These are phyloP conservation scores for Phytophthora tubulina DNA, from an alignment of 352 stramenopile genomes.

Conservation along the genomic window DNA sequence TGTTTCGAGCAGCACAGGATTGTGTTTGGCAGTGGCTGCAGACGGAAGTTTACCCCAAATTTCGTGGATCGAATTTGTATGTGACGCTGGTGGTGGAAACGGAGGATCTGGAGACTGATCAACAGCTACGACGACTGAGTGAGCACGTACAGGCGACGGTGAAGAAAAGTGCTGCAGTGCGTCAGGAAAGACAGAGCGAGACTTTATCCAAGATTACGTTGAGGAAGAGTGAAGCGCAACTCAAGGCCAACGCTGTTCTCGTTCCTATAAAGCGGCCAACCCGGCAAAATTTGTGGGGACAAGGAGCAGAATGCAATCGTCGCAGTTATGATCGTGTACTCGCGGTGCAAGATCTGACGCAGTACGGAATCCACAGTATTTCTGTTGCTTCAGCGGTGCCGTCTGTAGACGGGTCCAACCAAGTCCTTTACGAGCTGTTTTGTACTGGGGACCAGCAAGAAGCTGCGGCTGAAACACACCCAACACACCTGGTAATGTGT, in stretches of 20 bases:
- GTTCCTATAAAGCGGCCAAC: conserved; percentile 27
- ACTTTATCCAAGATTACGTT: conserved; percentile 15
- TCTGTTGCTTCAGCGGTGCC: conserved; percentile 31
- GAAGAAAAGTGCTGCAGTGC: conserved; percentile 50
- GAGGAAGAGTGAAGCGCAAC: conserved; percentile 32
- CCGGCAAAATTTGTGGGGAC: conserved; percentile 12
- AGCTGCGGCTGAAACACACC: conserved; percentile 21
- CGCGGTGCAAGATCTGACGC: conserved; percentile 21
- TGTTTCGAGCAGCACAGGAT: conserved; percentile 81
- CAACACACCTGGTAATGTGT: conserved; percentile 38
- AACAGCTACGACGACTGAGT: conserved; percentile 67
- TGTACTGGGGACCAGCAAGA: conserved; percentile 31
- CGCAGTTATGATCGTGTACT: conserved; percentile 23
- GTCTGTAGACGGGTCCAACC: not conserved
- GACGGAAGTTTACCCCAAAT: conserved; percentile 66
- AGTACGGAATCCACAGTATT: conserved; percentile 33
- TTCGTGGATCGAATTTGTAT: conserved; percentile 69
- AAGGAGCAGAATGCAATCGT: conserved; percentile 16
- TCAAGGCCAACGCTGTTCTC: conserved; percentile 40
- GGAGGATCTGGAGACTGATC: conserved; percentile 73
- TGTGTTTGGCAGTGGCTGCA: conserved; percentile 79
- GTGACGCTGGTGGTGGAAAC: conserved; percentile 77
- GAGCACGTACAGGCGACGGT: conserved; percentile 60
- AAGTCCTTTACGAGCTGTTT: conserved; percentile 37
- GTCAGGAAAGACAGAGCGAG: conserved; percentile 32